Percentiles rank a stretch among this genome's conserved stretches.
phyloP scores from a whole-genome alignment of 2,329 filamentous ascomycete species.

The Herpotrichia juniperi region DNA sequence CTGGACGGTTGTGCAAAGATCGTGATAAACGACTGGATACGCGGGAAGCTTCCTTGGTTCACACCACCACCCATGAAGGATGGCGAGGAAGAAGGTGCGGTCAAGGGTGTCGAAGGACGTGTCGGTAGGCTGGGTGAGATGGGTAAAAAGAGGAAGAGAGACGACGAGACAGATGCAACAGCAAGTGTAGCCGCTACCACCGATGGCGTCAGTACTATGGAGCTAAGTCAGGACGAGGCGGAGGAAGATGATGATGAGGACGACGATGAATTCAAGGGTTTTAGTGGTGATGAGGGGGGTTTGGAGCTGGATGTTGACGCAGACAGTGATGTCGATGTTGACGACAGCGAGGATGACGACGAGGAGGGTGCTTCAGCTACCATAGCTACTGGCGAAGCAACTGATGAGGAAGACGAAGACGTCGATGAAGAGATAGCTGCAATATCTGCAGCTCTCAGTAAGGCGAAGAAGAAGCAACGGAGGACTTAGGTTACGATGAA shows the following conservation, averaged over 20 bases:
- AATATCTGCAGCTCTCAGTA: slow-evolving; percentile 41
- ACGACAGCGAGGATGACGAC: slow-evolving; percentile 22
- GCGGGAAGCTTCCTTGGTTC: slow-evolving; percentile 97
- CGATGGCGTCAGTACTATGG: slow-evolving; percentile 17
- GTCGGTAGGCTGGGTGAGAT: slow-evolving; percentile 85
- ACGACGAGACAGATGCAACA: slow-evolving; percentile 39
- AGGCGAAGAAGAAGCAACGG: slow-evolving; percentile 35
- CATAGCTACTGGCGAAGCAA: not conserved
- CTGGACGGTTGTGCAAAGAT: slow-evolving; percentile 95
- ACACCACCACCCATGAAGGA: slow-evolving; percentile 71
- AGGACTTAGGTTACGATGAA: not conserved
- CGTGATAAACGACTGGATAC: slow-evolving; percentile 93
- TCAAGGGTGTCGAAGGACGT: slow-evolving; percentile 65
- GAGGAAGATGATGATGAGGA: slow-evolving; percentile 36
- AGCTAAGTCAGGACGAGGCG: slow-evolving; percentile 22
- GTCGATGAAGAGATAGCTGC: slow-evolving; percentile 41
- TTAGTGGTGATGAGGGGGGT: slow-evolving; percentile 35
- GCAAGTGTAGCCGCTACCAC: slow-evolving; percentile 25
- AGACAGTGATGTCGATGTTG: slow-evolving; percentile 25
- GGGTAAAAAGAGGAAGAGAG: slow-evolving; percentile 73
- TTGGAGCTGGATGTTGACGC: slow-evolving; percentile 20
- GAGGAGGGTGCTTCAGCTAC: slow-evolving; percentile 17
- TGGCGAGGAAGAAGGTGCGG: slow-evolving; percentile 36
- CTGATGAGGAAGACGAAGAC: slow-evolving; percentile 28
- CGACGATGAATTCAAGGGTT: slow-evolving; percentile 39